Evolutionary conservation across 169 alveolate species (phyloP).

Genomic region (Plasmodium knowlesi): DNA sequence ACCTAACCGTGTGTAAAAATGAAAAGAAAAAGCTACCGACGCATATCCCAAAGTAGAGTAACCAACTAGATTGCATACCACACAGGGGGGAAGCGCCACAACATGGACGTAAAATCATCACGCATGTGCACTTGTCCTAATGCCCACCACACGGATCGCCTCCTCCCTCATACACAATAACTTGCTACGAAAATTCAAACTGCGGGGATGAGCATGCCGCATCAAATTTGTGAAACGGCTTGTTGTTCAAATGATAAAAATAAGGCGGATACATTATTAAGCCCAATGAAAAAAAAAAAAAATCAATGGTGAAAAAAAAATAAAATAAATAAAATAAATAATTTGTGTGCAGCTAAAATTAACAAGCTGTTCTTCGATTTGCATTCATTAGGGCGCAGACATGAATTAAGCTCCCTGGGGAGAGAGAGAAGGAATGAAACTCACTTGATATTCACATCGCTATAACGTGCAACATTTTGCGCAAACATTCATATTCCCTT

Average conservation of each 20-base stretch:
- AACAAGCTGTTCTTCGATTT: neutral
- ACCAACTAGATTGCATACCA: neutral
- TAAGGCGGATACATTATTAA: neutral
- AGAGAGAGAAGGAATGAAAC: neutral
- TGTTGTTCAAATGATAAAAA: neutral
- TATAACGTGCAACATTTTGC: neutral
- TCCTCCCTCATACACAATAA: neutral
- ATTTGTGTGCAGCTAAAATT: neutral
- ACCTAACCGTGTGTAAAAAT: neutral
- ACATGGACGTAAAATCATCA: neutral
- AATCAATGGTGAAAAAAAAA: neutral
- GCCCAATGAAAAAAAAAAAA: neutral
- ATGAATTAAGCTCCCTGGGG: neutral
- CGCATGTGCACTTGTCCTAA: neutral
- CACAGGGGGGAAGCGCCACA: neutral
- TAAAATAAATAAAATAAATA: too few relatives aligned
- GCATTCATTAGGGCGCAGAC: neutral
- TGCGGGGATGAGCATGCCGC: neutral
- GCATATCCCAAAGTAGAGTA: neutral
- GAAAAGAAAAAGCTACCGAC: neutral
- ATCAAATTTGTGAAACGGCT: neutral
- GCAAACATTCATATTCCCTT: neutral
- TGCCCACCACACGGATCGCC: neutral
- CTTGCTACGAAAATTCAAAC: neutral
- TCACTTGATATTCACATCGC: neutral